phyloP scores from a whole-genome alignment of 768 basidiomycete species.

The Leccinum longicurvipes region DNA sequence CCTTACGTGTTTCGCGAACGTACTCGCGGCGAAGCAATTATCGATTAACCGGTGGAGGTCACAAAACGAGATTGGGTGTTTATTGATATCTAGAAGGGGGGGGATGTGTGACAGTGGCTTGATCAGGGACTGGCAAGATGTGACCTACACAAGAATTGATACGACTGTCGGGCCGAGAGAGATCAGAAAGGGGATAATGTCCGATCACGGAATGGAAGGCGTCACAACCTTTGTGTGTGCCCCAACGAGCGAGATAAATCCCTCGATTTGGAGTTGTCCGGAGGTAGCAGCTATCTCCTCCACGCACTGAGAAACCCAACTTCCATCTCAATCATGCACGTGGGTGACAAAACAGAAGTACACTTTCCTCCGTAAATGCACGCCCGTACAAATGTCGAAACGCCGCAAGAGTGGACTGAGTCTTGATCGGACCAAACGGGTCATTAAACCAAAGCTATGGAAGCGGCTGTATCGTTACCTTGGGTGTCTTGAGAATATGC shows the following conservation, averaged over 20 bases:
- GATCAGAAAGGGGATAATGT: constrained; percentile 19
- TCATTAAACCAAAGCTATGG: constrained; percentile 4
- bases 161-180: constrained; percentile 46
- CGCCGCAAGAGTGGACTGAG: constrained; percentile 54
- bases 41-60: constrained; percentile 74
- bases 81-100: constrained; percentile 65
- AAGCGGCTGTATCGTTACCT: constrained; percentile 43
- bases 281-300: constrained; percentile 54
- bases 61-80: constrained; percentile 59
- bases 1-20: constrained; percentile 72
- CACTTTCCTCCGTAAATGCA: constrained; percentile 62
- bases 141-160: constrained; percentile 81
- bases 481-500: constrained; percentile 57
- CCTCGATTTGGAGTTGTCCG: constrained; percentile 58
- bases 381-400: constrained; percentile 77
- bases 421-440: constrained; percentile 43
- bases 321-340: constrained; percentile 11
- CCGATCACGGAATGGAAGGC: constrained; percentile 14
- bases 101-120: background rate
- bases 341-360: constrained; percentile 7
- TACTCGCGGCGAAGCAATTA: constrained; percentile 57
- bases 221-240: constrained; percentile 65
- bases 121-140: background rate
- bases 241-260: constrained; percentile 83
- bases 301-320: constrained; percentile 49